Evolutionary conservation across 768 basidiomycete genomes (phyloP).

Genomic region (Tephrocybe sp.): DNA sequence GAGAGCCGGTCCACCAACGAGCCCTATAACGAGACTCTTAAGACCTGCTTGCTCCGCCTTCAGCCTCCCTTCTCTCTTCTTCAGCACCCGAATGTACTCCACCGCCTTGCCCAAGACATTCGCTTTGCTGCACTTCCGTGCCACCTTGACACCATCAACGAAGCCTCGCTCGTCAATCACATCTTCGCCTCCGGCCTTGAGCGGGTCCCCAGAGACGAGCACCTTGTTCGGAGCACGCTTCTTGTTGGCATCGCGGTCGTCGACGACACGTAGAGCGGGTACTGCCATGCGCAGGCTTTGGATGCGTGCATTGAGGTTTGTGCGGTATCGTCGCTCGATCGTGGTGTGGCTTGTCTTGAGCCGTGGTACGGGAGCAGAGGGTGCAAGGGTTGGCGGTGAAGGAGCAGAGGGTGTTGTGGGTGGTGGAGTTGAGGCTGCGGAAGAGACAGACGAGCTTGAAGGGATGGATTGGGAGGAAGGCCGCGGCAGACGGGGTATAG

Average conservation of each 20-base stretch:
- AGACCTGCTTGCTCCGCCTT: constrained; percentile 76
- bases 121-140: constrained; percentile 88
- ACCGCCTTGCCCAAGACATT: constrained; percentile 89
- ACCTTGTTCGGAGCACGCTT: constrained; percentile 49
- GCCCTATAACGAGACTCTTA: constrained; percentile 63
- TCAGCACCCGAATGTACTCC: constrained; percentile 88
- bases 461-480: constrained; percentile 21
- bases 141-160: constrained; percentile 90
- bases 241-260: constrained; percentile 53
- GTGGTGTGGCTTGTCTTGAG: constrained; percentile 91
- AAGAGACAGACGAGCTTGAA: constrained; percentile 29
- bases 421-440: constrained; percentile 43
- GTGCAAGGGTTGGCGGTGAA: constrained; percentile 14
- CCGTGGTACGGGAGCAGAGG: constrained; percentile 15
- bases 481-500: constrained; percentile 37
- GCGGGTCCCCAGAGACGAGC: constrained; percentile 26
- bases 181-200: constrained; percentile 43
- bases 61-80: constrained; percentile 72
- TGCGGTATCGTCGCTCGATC: constrained; percentile 86
- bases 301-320: constrained; percentile 86
- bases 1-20: constrained; percentile 73
- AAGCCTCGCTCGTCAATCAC: constrained; percentile 82
- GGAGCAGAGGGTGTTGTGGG: constrained; percentile 35
- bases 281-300: constrained; percentile 79
- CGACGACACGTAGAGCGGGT: constrained; percentile 79